phyloP scores from a whole-genome alignment of 257 asterid genomes.

The Thymus quinquecostatus region DNA sequence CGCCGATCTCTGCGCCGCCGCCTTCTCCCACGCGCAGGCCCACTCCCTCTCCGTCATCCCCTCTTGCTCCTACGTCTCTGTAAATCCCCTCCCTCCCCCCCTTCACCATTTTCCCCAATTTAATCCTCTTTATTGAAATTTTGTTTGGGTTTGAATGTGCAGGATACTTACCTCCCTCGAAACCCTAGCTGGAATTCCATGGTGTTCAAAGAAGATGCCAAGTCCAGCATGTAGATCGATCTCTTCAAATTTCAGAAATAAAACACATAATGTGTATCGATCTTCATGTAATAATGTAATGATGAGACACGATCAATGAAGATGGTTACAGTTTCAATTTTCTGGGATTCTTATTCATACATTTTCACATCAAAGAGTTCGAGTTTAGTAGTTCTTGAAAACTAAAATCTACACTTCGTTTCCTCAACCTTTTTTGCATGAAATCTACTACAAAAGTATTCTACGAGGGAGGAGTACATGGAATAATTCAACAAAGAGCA shows the following conservation, averaged over 20 bases:
- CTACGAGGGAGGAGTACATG: too few relatives aligned
- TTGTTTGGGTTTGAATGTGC: slow-evolving; percentile 9
- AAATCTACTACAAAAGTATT: too few relatives aligned
- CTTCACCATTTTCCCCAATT: neutral
- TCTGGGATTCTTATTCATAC: neutral
- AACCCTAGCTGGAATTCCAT: slow-evolving; percentile 67
- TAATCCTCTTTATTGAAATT: too few relatives aligned
- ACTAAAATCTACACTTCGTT: too few relatives aligned
- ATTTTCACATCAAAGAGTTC: neutral
- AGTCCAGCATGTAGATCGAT: slow-evolving; percentile 40
- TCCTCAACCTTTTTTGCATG: too few relatives aligned
- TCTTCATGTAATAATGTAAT: neutral
- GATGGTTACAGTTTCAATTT: too few relatives aligned
- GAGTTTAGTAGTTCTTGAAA: too few relatives aligned
- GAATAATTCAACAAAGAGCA: neutral
- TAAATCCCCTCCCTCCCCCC: slow-evolving; percentile 36
- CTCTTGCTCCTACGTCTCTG: slow-evolving; percentile 91
- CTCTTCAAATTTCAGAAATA: too few relatives aligned
- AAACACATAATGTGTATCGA: neutral
- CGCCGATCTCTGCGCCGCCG: slow-evolving; percentile 75
- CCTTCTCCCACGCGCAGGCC: slow-evolving; percentile 72
- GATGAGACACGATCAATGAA: too few relatives aligned
- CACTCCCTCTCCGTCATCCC: slow-evolving; percentile 66
- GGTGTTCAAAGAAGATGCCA: slow-evolving; percentile 51
- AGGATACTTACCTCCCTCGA: slow-evolving; percentile 82